Evolutionary conservation across 2,329 filamentous ascomycete species (phyloP).

Genomic region (Xylaria sp.): DNA sequence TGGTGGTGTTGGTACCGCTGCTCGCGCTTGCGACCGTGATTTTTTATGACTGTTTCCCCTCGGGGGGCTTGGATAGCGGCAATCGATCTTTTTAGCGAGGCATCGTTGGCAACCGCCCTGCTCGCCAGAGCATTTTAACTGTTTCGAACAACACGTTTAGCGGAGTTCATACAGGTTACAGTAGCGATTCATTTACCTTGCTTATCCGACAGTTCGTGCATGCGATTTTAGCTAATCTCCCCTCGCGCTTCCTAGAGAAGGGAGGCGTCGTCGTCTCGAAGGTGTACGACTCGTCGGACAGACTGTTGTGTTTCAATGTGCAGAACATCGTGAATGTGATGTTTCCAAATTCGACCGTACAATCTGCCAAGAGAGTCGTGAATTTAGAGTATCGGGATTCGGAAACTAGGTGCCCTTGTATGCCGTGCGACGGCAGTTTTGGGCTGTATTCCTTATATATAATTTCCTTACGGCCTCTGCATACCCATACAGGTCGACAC

Average conservation of each 20-base stretch:
- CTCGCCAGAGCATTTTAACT: slow-evolving; percentile 31
- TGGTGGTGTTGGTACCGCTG: slow-evolving; percentile 22
- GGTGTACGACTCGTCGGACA: slow-evolving; percentile 27
- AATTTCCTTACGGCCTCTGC: slow-evolving; percentile 6
- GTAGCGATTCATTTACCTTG: slow-evolving; percentile 21
- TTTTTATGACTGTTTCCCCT: slow-evolving; percentile 27
- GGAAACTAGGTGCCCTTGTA: slow-evolving; percentile 20
- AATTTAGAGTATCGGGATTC: slow-evolving; percentile 17
- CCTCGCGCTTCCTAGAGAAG: slow-evolving; percentile 28
- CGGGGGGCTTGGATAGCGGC: slow-evolving; percentile 25
- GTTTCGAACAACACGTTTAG: slow-evolving; percentile 4
- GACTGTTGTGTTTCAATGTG: slow-evolving; percentile 27
- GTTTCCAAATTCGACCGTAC: background rate
- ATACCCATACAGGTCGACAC: slow-evolving; percentile 9
- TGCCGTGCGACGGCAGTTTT: slow-evolving; percentile 19
- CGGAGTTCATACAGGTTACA: background rate
- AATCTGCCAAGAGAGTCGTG: slow-evolving; percentile 10
- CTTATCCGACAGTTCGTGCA: slow-evolving; percentile 30
- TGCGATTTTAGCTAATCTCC: slow-evolving; percentile 27
- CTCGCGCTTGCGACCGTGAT: slow-evolving; percentile 9
- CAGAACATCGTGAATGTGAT: slow-evolving; percentile 23
- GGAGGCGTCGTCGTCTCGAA: slow-evolving; percentile 30
- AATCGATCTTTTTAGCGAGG: slow-evolving; percentile 25
- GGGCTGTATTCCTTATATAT: slow-evolving; percentile 22
- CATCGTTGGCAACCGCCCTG: slow-evolving; percentile 26